Conservation (phyloP, 331 rosid genomes). For the Acacia pycnantha region DNA sequence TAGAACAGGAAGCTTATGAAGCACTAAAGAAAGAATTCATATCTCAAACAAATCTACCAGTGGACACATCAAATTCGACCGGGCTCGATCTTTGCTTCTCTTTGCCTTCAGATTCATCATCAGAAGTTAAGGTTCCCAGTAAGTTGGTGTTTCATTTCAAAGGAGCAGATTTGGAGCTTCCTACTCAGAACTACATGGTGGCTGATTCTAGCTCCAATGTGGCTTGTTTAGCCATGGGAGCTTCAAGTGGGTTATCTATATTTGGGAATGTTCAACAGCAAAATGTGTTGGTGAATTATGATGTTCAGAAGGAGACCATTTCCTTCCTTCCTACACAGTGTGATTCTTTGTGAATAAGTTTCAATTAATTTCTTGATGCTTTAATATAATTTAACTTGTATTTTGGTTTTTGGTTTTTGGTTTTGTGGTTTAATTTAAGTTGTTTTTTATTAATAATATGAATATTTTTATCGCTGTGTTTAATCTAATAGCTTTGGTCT, state of each 20-base stretch:
- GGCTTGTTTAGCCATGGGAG: conserved; percentile 76
- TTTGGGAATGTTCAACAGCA: conserved; percentile 90
- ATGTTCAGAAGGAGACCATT: conserved; percentile 56
- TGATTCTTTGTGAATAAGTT: conserved; percentile 20
- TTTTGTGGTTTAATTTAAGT: not conserved
- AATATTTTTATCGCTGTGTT: not conserved
- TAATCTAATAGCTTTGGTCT: no score
- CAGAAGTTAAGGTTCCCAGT: conserved; percentile 45
- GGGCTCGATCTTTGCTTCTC: conserved; percentile 77
- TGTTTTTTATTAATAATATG: not conserved
- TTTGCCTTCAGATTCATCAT: conserved; percentile 41
- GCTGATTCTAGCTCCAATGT: conserved; percentile 48
- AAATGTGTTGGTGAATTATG: conserved; percentile 75
- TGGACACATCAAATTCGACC: conserved; percentile 37
- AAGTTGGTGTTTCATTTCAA: conserved; percentile 66
- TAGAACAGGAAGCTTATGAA: conserved; percentile 47
- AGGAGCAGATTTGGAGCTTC: conserved; percentile 72
- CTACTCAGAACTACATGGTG: conserved; percentile 62
- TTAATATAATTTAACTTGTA: not conserved
- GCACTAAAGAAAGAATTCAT: conserved; percentile 52
- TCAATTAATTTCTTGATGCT: not conserved
- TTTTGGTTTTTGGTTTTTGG: not conserved
- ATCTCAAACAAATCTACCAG: conserved; percentile 48
- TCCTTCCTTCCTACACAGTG: conserved; percentile 74
- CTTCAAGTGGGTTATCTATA: conserved; percentile 61